Conservation (phyloP, 257 asterid genomes). For the Prunella vulgaris region DNA sequence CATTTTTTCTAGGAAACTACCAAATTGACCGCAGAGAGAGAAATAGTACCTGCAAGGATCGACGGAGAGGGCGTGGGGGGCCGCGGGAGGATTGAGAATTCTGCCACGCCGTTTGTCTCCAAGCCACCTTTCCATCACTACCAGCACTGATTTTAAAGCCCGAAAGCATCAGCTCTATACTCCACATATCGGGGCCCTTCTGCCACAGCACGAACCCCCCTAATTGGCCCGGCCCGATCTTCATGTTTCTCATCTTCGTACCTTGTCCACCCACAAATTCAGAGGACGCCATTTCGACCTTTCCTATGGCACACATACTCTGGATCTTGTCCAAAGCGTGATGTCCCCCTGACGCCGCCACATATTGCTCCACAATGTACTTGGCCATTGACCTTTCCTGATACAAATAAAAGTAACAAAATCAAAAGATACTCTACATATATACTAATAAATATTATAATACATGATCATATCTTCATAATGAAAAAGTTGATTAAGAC, state of each 20-base stretch:
- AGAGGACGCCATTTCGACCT: constrained; percentile 32
- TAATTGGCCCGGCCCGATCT: constrained; percentile 48
- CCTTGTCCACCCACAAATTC: constrained; percentile 3
- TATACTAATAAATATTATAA: too few relatives aligned
- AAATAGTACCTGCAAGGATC: constrained; percentile 57
- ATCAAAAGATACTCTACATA: too few relatives aligned
- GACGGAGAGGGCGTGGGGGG: constrained; percentile 84
- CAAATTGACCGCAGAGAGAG: not conserved
- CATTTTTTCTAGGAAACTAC: not conserved
- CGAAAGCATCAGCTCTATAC: constrained; percentile 75
- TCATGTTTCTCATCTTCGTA: constrained; percentile 32
- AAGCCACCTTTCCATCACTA: constrained; percentile 72
- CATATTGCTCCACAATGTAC: constrained; percentile 61
- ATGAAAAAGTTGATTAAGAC: not conserved
- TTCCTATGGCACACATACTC: constrained; percentile 31
- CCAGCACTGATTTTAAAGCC: constrained; percentile 82
- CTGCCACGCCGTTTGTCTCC: constrained; percentile 94
- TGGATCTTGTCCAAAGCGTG: constrained; percentile 24
- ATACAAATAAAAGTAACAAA: too few relatives aligned
- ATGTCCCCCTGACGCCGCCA: constrained; percentile 43
- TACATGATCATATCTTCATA: too few relatives aligned
- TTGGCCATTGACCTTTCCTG: constrained; percentile 66
- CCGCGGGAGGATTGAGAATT: constrained; percentile 76
- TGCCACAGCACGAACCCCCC: constrained; percentile 95
- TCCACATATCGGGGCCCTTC: constrained; percentile 73